Evolutionary conservation across 192 early-diverging fungal species (phyloP).

Genomic region (Rhizoclosmatium globosum): DNA sequence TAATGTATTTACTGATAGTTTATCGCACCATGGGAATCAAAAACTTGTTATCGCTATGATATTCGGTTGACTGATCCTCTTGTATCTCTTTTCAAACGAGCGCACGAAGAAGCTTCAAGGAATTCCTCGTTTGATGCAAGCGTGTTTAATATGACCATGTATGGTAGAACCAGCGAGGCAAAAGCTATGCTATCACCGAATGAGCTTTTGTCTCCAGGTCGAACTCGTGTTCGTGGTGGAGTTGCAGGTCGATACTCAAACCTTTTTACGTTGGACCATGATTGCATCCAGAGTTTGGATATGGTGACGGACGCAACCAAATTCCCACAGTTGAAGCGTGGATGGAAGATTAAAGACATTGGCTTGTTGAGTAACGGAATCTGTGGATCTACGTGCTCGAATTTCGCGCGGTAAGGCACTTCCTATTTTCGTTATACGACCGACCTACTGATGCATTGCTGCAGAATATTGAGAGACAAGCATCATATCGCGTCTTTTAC

Average conservation of each 20-base stretch:
- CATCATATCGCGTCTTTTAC: background rate
- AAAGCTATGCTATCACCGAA: background rate
- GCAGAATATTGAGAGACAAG: background rate
- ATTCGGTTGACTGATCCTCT: background rate
- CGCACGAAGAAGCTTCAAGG: background rate
- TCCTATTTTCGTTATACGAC: background rate
- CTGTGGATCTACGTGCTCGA: slow-evolving; percentile 18
- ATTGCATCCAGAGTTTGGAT: background rate
- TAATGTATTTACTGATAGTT: background rate
- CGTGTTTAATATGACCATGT: slow-evolving; percentile 2
- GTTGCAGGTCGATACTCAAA: background rate
- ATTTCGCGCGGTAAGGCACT: background rate
- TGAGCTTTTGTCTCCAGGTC: background rate
- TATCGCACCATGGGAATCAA: slow-evolving; percentile 8
- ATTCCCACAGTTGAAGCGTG: slow-evolving; percentile 3
- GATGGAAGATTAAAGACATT: slow-evolving; percentile 7
- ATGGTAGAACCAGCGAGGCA: background rate
- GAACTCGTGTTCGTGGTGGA: background rate
- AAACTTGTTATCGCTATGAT: slow-evolving; percentile 1
- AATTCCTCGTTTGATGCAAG: slow-evolving; percentile 6
- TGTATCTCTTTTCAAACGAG: background rate
- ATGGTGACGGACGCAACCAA: background rate
- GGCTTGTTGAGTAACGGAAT: slow-evolving; percentile 14
- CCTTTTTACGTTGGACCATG: background rate
- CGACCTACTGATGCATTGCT: background rate